Percentiles rank a stretch among this genome's conserved stretches.
Conservation (phyloP, 148 eudicot genomes). For the Rhododendron mucronatum region DNA sequence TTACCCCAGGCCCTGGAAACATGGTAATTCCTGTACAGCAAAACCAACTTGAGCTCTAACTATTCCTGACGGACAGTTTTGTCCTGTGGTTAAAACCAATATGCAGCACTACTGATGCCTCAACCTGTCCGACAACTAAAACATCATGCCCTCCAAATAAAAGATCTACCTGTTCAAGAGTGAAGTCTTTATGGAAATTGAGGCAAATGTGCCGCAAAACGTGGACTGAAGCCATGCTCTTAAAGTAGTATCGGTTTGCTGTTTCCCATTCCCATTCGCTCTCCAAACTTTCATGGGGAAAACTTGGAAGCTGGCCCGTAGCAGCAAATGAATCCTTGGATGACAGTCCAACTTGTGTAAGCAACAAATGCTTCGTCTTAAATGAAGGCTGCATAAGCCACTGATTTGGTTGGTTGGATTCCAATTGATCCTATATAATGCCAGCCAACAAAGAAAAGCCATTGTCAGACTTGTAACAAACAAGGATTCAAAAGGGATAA, state of each 20-base stretch:
- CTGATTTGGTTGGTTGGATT: slow-evolving; percentile 33
- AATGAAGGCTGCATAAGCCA: slow-evolving; percentile 91
- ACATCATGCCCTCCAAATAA: background rate
- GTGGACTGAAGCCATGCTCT: slow-evolving; percentile 68
- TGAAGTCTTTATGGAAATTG: slow-evolving; percentile 78
- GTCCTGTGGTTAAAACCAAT: background rate
- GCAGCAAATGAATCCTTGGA: slow-evolving; percentile 20
- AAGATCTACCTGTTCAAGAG: slow-evolving; percentile 60
- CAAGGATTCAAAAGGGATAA: background rate
- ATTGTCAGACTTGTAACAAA: background rate
- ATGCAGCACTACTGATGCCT: background rate
- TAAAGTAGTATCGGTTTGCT: slow-evolving; percentile 73
- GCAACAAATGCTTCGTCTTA: slow-evolving; percentile 70
- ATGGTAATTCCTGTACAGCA: background rate
- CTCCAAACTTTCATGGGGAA: slow-evolving; percentile 23
- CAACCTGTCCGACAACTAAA: background rate
- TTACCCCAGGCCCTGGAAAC: background rate
- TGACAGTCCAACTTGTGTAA: slow-evolving; percentile 23
- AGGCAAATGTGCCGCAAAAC: slow-evolving; percentile 57
- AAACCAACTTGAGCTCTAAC: background rate
- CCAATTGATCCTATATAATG: slow-evolving; percentile 43
- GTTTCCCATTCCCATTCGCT: slow-evolving; percentile 62
- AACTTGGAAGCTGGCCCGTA: slow-evolving; percentile 21
- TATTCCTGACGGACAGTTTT: background rate
- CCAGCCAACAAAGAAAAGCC: slow-evolving; percentile 2